Evolutionary conservation across 129 eudicot genomes (phyloP).

Genomic region (Ambrosia trifida): DNA sequence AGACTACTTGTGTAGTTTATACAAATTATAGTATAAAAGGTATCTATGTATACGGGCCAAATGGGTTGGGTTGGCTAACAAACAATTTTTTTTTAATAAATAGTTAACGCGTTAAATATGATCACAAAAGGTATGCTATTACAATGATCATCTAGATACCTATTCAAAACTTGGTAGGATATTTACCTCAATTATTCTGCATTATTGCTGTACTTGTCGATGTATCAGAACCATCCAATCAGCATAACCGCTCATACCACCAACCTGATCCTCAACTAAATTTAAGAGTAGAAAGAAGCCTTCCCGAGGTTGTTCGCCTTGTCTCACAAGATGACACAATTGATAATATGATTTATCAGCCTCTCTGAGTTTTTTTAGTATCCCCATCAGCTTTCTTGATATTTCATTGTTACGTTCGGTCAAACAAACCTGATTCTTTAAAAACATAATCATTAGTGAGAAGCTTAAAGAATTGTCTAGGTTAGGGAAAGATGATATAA

Average conservation of each 20-base stretch:
- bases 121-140: background rate
- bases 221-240: slow-evolving; percentile 85
- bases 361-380: slow-evolving; percentile 60
- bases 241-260: slow-evolving; percentile 73
- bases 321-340: slow-evolving; percentile 89
- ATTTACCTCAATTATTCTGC: slow-evolving; percentile 26
- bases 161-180: background rate
- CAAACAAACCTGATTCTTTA: slow-evolving; percentile 58
- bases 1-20: background rate
- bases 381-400: slow-evolving; percentile 68
- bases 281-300: slow-evolving; percentile 82
- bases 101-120: background rate
- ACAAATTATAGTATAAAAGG: background rate
- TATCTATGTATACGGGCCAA: background rate
- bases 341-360: slow-evolving; percentile 74
- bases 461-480: background rate
- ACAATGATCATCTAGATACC: background rate
- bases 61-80: background rate
- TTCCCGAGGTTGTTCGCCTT: slow-evolving; percentile 97
- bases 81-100: background rate
- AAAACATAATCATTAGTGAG: background rate
- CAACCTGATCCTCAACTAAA: slow-evolving; percentile 76
- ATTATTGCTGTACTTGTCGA: slow-evolving; percentile 84
- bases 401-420: slow-evolving; percentile 64
- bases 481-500: slow-evolving; percentile 2